Base-by-base conservation (phyloP, 169 alveolate genomes). In the Pseudocohnilembus persalinus region DNA sequence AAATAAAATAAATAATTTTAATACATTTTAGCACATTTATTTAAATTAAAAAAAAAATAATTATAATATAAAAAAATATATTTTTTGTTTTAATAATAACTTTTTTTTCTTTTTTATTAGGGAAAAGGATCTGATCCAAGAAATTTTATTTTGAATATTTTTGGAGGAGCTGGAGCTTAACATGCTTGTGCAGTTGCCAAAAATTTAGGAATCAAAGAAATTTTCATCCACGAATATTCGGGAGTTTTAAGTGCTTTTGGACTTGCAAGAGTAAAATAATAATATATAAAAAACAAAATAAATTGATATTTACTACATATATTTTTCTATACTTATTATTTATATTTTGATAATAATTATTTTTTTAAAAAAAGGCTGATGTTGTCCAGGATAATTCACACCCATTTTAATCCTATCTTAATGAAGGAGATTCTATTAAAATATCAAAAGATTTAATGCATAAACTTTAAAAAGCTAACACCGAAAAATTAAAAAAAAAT, bases 81-180 rank as follows among this genome's bases (percentile, higher is more conserved):
- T n/a, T n/a, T n/a, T n/a, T n/a, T n/a, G n/a, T n/a, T n/a, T n/a
- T n/a, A n/a, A n/a, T n/a, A n/a, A n/a, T n/a, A n/a, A n/a, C n/a
- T n/a, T n/a, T n/a, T n/a, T n/a, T n/a, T n/a, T n/a, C n/a, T n/a
- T n/a, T n/a, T n/a, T n/a, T n/a, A n/a, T n/a, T n/a, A n/a, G n/a
- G 94, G 93, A 33, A 90, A 94, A 75, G 98, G 98, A 6, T 90
- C 76, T 72, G 91, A 91, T 31, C 95, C 95, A 27, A 84, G 85
- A 64, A 86, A 84, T 74, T 96, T 94, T 88, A 89, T 93, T 28
- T 87, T 96, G 29, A 84, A 85, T 31, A 83, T 96, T 74, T 96
- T 92, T 85, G 98, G 98, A 31, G 97, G 97, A n/a, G 98, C 98
- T 30, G 97, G 97, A 32, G 96, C 95, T 15, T 90, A 95, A 65